Conservation (phyloP, 345 rosid genomes). For the Punica granatum region DNA sequence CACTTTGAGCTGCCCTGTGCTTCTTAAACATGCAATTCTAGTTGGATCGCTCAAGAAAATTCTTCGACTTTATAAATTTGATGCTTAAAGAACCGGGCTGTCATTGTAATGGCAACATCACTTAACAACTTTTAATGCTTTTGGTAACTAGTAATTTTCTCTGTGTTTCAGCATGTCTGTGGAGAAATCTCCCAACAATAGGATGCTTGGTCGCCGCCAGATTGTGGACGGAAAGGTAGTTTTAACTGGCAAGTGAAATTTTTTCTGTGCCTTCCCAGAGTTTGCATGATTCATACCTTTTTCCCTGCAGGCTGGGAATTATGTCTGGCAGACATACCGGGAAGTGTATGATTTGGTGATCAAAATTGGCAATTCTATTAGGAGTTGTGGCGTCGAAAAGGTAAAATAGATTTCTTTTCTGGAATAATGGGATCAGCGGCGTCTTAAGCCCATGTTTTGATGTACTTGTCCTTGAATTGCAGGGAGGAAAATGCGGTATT, state of each 20-base stretch:
- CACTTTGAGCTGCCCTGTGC: not conserved
- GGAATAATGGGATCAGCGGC: too few relatives aligned
- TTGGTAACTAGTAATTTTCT: conserved; percentile 3
- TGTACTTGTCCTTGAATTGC: conserved; percentile 12
- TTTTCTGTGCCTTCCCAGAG: not conserved
- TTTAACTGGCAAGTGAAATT: not conserved
- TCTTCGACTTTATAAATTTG: not conserved
- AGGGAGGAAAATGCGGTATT: conserved; percentile 89
- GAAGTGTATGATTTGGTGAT: conserved; percentile 73
- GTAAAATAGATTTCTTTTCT: conserved; percentile 28
- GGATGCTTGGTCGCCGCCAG: conserved; percentile 84
- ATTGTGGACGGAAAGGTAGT: conserved; percentile 68
- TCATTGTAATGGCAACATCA: not conserved
- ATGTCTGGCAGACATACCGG: conserved; percentile 82
- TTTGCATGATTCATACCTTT: not conserved
- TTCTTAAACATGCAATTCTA: not conserved
- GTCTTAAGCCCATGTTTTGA: not conserved
- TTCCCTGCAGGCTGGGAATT: conserved; percentile 60
- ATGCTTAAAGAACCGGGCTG: not conserved
- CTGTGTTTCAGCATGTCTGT: conserved; percentile 52
- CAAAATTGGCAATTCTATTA: conserved; percentile 73
- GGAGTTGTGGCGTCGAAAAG: conserved; percentile 71
- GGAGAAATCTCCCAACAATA: conserved; percentile 65
- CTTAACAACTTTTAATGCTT: not conserved
- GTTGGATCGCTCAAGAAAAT: not conserved